Evolutionary conservation across 495 filamentous ascomycete species (phyloP).

Genomic region (Penicillium simplicissimum): DNA sequence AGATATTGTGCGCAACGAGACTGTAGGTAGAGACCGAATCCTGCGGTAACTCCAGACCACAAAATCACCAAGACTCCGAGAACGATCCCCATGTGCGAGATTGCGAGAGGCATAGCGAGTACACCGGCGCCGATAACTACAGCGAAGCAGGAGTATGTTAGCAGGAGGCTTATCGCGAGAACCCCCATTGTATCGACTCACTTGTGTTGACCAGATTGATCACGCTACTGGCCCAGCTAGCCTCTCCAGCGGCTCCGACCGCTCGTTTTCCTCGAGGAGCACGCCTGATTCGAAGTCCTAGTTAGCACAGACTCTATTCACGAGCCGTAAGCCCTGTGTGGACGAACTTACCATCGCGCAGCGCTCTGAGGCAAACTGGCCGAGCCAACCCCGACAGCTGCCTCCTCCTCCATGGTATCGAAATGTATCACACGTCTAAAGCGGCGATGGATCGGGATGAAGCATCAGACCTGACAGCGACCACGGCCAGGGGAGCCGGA

Average conservation of each 20-base stretch:
- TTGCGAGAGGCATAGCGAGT: constrained; percentile 89
- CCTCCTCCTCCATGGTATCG: constrained; percentile 38
- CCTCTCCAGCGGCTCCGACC: constrained; percentile 60
- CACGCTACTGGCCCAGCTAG: constrained; percentile 86
- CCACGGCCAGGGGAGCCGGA: constrained; percentile 18
- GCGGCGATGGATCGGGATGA: background rate
- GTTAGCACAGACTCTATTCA: constrained; percentile 12
- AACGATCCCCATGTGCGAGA: constrained; percentile 87
- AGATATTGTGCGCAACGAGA: constrained; percentile 88
- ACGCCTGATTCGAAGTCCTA: constrained; percentile 33
- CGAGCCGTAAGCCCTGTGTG: background rate
- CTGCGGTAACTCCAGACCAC: constrained; percentile 86
- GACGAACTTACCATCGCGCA: constrained; percentile 37
- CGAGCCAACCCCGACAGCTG: constrained; percentile 29
- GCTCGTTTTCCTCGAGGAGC: constrained; percentile 52
- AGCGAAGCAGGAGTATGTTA: constrained; percentile 6
- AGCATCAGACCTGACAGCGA: constrained; percentile 32
- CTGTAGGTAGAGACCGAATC: constrained; percentile 93
- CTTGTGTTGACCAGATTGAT: constrained; percentile 95
- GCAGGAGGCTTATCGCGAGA: background rate
- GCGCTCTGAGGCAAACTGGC: constrained; percentile 23
- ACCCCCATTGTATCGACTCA: constrained; percentile 27
- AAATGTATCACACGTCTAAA: constrained; percentile 9
- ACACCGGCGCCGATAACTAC: constrained; percentile 90
- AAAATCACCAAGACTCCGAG: constrained; percentile 81